phyloP scores from a whole-genome alignment of 2,329 filamentous ascomycete species.

The Pestalotiopsis sp. region DNA sequence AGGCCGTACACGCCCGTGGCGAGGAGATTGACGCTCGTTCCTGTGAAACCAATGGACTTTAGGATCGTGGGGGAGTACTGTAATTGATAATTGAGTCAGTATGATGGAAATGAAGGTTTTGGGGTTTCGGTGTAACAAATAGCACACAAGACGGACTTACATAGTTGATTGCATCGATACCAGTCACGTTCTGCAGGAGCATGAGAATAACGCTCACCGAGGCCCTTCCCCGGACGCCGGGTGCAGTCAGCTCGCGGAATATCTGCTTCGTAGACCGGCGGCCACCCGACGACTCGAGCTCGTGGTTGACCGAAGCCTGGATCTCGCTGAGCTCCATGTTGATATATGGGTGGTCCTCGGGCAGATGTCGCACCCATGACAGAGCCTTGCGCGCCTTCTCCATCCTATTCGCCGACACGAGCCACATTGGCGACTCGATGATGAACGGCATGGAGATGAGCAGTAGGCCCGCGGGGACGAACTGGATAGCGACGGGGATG shows the following conservation, averaged over 20 bases:
- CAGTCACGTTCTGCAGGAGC: conserved; percentile 29
- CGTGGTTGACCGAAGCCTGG: conserved; percentile 32
- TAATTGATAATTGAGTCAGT: not conserved
- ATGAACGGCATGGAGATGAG: conserved; percentile 25
- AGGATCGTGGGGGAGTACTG: conserved; percentile 67
- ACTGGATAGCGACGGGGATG: conserved; percentile 26
- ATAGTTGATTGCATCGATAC: conserved; percentile 73
- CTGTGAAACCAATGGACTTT: conserved; percentile 48
- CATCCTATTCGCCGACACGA: conserved; percentile 22
- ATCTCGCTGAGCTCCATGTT: conserved; percentile 28
- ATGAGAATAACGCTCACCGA: not conserved
- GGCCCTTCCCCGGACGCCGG: not conserved
- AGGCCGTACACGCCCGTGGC: conserved; percentile 78
- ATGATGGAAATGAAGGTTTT: not conserved
- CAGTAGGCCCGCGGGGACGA: conserved; percentile 26
- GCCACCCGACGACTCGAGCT: conserved; percentile 33
- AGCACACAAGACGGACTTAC: not conserved
- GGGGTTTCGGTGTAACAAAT: no score
- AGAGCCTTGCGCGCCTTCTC: conserved; percentile 18
- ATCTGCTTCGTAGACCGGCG: conserved; percentile 27
- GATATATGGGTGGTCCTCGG: conserved; percentile 28
- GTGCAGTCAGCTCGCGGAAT: conserved; percentile 26
- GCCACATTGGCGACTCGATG: conserved; percentile 19
- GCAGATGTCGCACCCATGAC: conserved; percentile 23
- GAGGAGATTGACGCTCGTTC: conserved; percentile 44